Evolutionary conservation across 108 stramenopile species (phyloP).

Genomic region (Skeletonema tropicum): DNA sequence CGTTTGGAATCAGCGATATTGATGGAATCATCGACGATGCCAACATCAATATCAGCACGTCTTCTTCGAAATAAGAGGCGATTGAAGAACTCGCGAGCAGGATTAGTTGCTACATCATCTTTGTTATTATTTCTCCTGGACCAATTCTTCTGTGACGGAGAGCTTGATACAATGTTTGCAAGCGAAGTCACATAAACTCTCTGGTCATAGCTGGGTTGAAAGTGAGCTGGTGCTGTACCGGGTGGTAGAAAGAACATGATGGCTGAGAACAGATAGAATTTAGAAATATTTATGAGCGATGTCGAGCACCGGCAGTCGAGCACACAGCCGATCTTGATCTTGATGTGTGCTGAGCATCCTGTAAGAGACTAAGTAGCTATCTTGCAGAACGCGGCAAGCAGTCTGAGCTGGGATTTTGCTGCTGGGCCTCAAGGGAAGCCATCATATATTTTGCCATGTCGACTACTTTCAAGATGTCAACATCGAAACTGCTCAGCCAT

Average conservation of each 20-base stretch:
- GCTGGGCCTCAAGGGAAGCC: too few species aligned
- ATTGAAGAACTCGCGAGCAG: neutral
- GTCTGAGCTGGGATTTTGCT: too few species aligned
- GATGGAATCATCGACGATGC: neutral
- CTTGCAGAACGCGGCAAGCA: too few species aligned
- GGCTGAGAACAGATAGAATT: neutral
- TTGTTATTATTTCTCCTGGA: neutral
- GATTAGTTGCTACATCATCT: neutral
- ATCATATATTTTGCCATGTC: too few species aligned
- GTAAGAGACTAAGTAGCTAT: too few species aligned
- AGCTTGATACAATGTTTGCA: neutral
- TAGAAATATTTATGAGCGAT: too few species aligned
- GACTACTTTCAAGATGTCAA: too few species aligned
- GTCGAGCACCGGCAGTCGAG: too few species aligned
- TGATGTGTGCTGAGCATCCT: too few species aligned
- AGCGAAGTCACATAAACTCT: neutral
- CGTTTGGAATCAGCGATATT: neutral
- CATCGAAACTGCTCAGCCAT: too few species aligned
- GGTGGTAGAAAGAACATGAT: neutral
- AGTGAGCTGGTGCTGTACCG: neutral
- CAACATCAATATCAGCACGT: neutral
- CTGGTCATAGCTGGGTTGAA: neutral
- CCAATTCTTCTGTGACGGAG: neutral
- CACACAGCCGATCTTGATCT: too few species aligned
- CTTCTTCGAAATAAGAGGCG: neutral